Base-by-base conservation (phyloP, 306 rosid species). In the Begonia fuchsioides region DNA sequence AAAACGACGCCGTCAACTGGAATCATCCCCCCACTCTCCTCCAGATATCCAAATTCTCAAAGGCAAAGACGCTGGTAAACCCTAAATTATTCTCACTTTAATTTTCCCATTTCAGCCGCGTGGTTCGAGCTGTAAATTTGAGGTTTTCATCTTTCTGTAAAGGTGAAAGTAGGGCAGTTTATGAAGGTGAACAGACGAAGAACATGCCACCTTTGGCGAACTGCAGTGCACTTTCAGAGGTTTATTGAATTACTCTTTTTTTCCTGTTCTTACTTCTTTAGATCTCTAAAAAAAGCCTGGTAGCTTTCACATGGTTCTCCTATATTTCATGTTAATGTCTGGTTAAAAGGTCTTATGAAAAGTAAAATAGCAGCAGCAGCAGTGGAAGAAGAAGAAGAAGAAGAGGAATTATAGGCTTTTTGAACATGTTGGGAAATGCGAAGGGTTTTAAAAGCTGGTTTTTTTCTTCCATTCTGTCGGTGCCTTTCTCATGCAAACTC, bases 381-480 rank as follows among this genome's bases (percentile, higher is more conserved):
- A 8, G 18, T 16, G n/a, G n/a, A n/a, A 39, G 14, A 41, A 17
- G 47, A 44, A 35, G 43, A 32, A 45, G 47, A 44, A 35, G 43
- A 32, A 45, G 47, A 43, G 13, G 47, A 13, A 13, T 11, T 11
- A 13, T 12, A 13, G 15, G 15, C 38, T 56, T 69, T 66, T 54
- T 63, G 63, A 75, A 44, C 11, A 58, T 76, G 78, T 83, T 88
- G 93, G 93, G 90, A 88, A 87, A 87, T 71, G 86, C 72, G 74
- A 74, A 79, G 80, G 69, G 62, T 26, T 64, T 68, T 56, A 88
- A 88, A 88, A 78, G 88, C 13, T 6, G 62, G 93, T 84, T 84
- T 69, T 53, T n/a, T 83, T 64, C 79, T 68, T 83, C 96, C 96
- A 73, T 80, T n/a, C n/a, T 87, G 94, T 87, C 96, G 94, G 94